These are phyloP conservation scores for Dactylis glomerata DNA, from an alignment of 176 grass and related monocot species.

Conservation along the genomic window DNA sequence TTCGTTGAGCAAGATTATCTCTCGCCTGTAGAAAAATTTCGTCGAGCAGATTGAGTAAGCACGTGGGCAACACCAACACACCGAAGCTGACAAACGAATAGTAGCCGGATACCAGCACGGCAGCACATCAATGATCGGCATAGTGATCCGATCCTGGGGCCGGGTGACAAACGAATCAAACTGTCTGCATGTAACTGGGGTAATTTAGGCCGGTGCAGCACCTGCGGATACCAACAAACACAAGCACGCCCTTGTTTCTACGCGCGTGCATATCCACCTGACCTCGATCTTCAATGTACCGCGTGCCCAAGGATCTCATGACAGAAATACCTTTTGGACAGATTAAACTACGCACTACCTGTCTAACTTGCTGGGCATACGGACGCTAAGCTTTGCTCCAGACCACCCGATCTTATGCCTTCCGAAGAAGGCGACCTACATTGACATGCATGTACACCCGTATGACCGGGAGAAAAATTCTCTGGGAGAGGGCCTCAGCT, in stretches of 20 bases:
- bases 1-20: not conserved
- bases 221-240: not conserved
- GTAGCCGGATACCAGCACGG: not conserved
- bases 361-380: no score
- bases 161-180: slow-evolving; percentile 15
- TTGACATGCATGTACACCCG: no score
- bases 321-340: not conserved
- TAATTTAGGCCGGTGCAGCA: not conserved
- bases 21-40: not conserved
- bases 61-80: not conserved
- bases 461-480: no score
- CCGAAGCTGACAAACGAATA: no score
- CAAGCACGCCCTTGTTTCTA: slow-evolving; percentile 18
- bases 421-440: no score
- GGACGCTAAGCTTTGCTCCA: no score
- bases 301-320: slow-evolving; percentile 2
- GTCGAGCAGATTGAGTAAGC: not conserved
- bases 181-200: slow-evolving; percentile 14
- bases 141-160: not conserved
- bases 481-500: no score
- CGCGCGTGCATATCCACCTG: not conserved
- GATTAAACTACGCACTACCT: no score
- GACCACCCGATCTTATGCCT: no score
- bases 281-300: not conserved
- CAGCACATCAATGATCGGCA: not conserved